Evolutionary conservation across 495 filamentous ascomycete species (phyloP).

Genomic region (Xylaria cubensis): DNA sequence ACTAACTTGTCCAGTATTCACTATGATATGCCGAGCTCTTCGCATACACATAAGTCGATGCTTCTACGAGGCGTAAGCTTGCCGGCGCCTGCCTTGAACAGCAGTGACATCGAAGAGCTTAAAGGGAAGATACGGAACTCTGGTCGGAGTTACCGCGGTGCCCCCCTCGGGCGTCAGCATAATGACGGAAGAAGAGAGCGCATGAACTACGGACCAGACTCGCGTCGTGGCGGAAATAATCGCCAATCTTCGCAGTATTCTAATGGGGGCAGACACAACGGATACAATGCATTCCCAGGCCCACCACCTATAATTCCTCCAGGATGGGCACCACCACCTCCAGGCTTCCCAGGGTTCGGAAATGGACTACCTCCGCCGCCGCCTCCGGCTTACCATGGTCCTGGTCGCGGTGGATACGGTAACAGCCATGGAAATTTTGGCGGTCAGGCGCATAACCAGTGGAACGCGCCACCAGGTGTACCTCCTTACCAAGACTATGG

Average conservation of each 20-base stretch:
- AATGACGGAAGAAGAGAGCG: slow-evolving; percentile 44
- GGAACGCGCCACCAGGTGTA: slow-evolving; percentile 31
- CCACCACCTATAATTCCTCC: slow-evolving; percentile 41
- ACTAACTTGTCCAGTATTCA: slow-evolving; percentile 64
- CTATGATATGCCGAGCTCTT: slow-evolving; percentile 78
- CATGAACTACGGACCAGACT: slow-evolving; percentile 52
- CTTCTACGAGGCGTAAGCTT: slow-evolving; percentile 84
- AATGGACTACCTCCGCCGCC: slow-evolving; percentile 54
- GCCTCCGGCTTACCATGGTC: slow-evolving; percentile 43
- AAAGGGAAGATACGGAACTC: slow-evolving; percentile 63
- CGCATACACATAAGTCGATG: slow-evolving; percentile 88
- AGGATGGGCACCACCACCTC: slow-evolving; percentile 53
- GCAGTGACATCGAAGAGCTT: slow-evolving; percentile 72
- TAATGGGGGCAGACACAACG: slow-evolving; percentile 37
- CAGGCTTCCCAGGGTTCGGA: slow-evolving; percentile 52
- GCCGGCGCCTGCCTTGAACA: slow-evolving; percentile 69
- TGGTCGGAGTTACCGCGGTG: slow-evolving; percentile 61
- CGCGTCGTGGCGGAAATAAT: slow-evolving; percentile 34
- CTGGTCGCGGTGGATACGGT: slow-evolving; percentile 39
- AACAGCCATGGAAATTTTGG: slow-evolving; percentile 36
- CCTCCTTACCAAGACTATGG: slow-evolving; percentile 28
- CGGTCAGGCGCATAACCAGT: slow-evolving; percentile 31
- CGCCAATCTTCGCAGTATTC: slow-evolving; percentile 35
- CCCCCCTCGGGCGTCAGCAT: slow-evolving; percentile 45
- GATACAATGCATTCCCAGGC: slow-evolving; percentile 38